phyloP scores from a whole-genome alignment of 169 alveolate species.

The Plasmodium vivax region DNA sequence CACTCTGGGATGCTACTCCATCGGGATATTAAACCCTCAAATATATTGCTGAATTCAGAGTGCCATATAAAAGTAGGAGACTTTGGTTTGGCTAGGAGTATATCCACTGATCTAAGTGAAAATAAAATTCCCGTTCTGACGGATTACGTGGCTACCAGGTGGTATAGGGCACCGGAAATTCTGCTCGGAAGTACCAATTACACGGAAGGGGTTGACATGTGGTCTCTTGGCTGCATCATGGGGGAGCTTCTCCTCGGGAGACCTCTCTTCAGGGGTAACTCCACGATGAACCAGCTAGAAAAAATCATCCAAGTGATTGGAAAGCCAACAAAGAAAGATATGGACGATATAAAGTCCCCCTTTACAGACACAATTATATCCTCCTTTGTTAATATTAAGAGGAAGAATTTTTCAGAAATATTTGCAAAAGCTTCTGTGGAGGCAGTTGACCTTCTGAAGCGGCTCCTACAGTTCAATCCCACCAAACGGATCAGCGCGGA shows the following conservation, averaged over 20 bases:
- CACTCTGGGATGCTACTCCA: slow-evolving; percentile 97
- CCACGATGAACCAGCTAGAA: slow-evolving; percentile 97
- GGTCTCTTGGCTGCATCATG: slow-evolving; percentile 99
- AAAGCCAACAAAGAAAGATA: slow-evolving; percentile 92
- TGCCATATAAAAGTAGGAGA: slow-evolving; percentile 98
- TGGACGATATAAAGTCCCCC: slow-evolving; percentile 91
- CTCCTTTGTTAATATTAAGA: slow-evolving; percentile 75
- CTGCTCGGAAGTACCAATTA: slow-evolving; percentile 96
- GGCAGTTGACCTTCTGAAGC: slow-evolving; percentile 83
- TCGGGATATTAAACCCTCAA: slow-evolving; percentile 98
- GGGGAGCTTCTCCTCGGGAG: slow-evolving; percentile 97
- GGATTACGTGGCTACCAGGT: slow-evolving; percentile 99
- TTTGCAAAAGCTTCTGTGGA: slow-evolving; percentile 75
- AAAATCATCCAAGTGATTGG: slow-evolving; percentile 95
- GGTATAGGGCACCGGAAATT: slow-evolving; percentile 99
- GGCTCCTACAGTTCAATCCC: slow-evolving; percentile 87
- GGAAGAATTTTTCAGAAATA: slow-evolving; percentile 49
- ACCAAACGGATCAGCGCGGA: slow-evolving; percentile 87
- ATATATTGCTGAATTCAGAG: slow-evolving; percentile 96
- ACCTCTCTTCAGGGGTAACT: slow-evolving; percentile 98
- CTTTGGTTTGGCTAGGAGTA: slow-evolving; percentile 96
- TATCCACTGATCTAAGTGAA: slow-evolving; percentile 85
- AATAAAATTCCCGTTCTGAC: slow-evolving; percentile 91
- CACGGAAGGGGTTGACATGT: slow-evolving; percentile 99
- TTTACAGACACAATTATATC: slow-evolving; percentile 87